Conservation (phyloP, 495 filamentous ascomycete species). For the Penicillium maclennaniae region DNA sequence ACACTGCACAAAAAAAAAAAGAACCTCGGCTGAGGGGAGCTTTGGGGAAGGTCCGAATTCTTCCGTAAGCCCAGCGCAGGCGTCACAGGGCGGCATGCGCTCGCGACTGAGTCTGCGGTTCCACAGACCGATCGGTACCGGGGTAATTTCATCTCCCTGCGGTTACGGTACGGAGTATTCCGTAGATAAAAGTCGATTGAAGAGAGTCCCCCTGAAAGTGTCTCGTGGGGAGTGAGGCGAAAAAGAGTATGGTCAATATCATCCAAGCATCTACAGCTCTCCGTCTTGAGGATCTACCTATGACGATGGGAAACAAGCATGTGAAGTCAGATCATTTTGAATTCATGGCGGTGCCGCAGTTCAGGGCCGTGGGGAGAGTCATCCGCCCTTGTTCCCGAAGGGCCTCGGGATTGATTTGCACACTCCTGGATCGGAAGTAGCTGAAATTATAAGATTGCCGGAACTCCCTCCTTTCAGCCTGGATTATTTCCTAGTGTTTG, state of each 20-base stretch:
- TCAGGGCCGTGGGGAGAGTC: constrained; percentile 12
- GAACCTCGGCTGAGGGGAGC: constrained; percentile 35
- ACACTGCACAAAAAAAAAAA: background rate
- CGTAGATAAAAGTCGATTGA: no score
- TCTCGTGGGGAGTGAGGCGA: background rate
- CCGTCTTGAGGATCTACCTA: background rate
- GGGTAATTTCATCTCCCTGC: constrained; percentile 11
- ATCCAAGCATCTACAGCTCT: background rate
- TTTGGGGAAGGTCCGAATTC: constrained; percentile 24
- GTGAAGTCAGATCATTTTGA: constrained; percentile 23
- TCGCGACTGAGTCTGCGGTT: constrained; percentile 2
- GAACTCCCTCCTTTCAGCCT: constrained; percentile 7
- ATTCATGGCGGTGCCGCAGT: constrained; percentile 3
- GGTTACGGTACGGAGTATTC: background rate
- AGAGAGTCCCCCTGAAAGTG: background rate
- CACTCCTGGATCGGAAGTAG: constrained; percentile 9
- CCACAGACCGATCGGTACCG: constrained; percentile 3
- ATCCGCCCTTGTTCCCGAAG: constrained; percentile 30
- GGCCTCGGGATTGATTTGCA: constrained; percentile 27
- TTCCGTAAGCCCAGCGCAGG: constrained; percentile 15
- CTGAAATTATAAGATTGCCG: constrained; percentile 10
- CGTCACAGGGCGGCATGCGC: constrained; percentile 10
- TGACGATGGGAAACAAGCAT: constrained; percentile 21
- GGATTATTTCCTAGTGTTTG: background rate
- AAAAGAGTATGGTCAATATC: background rate